phyloP scores from a whole-genome alignment of 768 basidiomycete species.

The Panaeolus cyanescens region DNA sequence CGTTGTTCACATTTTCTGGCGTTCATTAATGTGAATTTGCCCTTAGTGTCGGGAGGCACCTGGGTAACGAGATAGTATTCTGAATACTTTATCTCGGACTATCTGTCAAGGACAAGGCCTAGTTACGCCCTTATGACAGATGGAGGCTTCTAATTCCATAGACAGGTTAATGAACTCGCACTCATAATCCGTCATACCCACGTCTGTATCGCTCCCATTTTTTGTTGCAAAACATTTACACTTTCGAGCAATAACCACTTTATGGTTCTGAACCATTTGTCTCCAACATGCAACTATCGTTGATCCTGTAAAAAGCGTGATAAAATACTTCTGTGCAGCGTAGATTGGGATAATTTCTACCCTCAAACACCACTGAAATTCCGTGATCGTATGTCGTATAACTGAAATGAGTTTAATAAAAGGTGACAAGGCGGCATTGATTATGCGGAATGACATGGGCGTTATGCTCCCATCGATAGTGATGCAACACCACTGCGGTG shows the following conservation, averaged over 20 bases:
- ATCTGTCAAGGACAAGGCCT: neutral
- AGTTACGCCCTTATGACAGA: neutral
- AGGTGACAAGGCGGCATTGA: neutral
- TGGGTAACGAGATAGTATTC: neutral
- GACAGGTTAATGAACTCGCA: neutral
- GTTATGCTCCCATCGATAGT: neutral
- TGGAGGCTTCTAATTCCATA: neutral
- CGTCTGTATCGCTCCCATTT: no score
- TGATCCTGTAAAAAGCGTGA: no score
- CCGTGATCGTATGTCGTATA: neutral
- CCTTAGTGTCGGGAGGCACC: neutral
- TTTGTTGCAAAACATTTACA: no score
- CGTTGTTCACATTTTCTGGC: conserved; percentile 8
- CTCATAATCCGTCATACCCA: neutral
- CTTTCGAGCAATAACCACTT: no score
- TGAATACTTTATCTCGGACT: neutral
- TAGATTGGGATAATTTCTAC: neutral
- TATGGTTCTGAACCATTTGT: no score
- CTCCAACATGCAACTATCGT: no score
- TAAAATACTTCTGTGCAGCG: no score
- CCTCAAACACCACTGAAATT: neutral
- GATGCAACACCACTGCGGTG: neutral
- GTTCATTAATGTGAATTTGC: conserved; percentile 6
- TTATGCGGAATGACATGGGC: no score
- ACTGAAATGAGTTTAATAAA: neutral